Evolutionary conservation across 2,329 filamentous ascomycete species (phyloP).

Genomic region (Nannizzia gypsea): DNA sequence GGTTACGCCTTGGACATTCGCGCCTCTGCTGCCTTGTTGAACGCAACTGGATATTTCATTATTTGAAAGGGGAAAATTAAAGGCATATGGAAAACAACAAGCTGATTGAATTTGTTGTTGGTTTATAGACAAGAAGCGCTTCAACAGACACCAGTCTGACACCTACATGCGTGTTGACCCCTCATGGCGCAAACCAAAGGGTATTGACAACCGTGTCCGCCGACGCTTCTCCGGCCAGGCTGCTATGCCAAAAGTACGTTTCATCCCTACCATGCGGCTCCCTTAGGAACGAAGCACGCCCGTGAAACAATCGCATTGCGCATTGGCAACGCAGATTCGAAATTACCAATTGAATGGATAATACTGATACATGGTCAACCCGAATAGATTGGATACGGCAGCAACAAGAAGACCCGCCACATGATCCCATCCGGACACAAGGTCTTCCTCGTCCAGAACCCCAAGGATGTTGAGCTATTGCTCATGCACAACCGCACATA

Average conservation of each 20-base stretch:
- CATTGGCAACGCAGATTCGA: neutral
- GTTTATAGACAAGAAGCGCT: slow-evolving; percentile 71
- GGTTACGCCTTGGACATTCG: neutral
- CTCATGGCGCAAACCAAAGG: slow-evolving; percentile 99
- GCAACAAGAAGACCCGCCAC: slow-evolving; percentile 99
- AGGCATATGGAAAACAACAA: neutral
- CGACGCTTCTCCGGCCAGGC: slow-evolving; percentile 93
- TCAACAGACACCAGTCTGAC: slow-evolving; percentile 96
- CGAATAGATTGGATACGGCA: slow-evolving; percentile 86
- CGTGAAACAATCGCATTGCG: neutral
- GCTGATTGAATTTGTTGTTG: slow-evolving; percentile 22
- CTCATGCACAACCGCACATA: slow-evolving; percentile 99
- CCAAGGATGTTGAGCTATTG: slow-evolving; percentile 88
- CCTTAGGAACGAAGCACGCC: neutral
- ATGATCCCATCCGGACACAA: slow-evolving; percentile 99
- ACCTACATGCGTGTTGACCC: slow-evolving; percentile 83
- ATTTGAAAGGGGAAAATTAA: neutral
- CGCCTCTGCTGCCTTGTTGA: neutral
- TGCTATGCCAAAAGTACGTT: slow-evolving; percentile 93
- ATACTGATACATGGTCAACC: slow-evolving; percentile 4
- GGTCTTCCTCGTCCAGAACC: slow-evolving; percentile 98
- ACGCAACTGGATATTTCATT: neutral
- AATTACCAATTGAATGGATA: neutral
- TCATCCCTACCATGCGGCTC: neutral
- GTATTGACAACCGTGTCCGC: slow-evolving; percentile 97